Conservation (phyloP, 352 stramenopile species). For the Phytophthora lateralis region DNA sequence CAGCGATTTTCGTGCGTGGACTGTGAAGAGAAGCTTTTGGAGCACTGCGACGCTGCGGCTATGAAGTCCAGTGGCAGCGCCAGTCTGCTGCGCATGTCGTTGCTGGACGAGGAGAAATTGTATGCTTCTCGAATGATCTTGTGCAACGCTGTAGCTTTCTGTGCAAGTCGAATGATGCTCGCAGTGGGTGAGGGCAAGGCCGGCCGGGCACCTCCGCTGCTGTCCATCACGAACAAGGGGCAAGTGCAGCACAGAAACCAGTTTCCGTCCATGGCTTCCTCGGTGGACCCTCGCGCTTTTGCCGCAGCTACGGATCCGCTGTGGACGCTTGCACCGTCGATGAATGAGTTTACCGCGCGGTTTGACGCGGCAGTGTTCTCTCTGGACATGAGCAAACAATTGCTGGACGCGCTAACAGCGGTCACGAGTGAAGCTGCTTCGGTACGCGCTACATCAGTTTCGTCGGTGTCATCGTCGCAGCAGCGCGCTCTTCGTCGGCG, state of each 20-base stretch:
- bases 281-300: constrained; percentile 59
- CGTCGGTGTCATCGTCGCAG: constrained; percentile 26
- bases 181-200: constrained; percentile 46
- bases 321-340: constrained; percentile 60
- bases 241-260: constrained; percentile 32
- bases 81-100: constrained; percentile 56
- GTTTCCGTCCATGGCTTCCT: constrained; percentile 53
- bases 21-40: constrained; percentile 52
- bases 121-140: constrained; percentile 83
- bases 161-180: constrained; percentile 72
- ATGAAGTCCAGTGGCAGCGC: constrained; percentile 37
- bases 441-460: constrained; percentile 19
- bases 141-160: constrained; percentile 80
- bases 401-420: constrained; percentile 38
- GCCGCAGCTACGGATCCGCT: constrained; percentile 62
- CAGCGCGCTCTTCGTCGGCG: constrained; percentile 31
- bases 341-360: constrained; percentile 63
- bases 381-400: constrained; percentile 55
- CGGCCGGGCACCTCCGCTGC: constrained; percentile 47
- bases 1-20: constrained; percentile 42
- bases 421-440: constrained; percentile 26
- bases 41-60: constrained; percentile 38
- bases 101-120: constrained; percentile 82
- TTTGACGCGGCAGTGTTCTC: constrained; percentile 56
- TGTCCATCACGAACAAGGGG: constrained; percentile 51